Evolutionary conservation across 345 rosid species (phyloP).

Genomic region (Arabis hirsuta): DNA sequence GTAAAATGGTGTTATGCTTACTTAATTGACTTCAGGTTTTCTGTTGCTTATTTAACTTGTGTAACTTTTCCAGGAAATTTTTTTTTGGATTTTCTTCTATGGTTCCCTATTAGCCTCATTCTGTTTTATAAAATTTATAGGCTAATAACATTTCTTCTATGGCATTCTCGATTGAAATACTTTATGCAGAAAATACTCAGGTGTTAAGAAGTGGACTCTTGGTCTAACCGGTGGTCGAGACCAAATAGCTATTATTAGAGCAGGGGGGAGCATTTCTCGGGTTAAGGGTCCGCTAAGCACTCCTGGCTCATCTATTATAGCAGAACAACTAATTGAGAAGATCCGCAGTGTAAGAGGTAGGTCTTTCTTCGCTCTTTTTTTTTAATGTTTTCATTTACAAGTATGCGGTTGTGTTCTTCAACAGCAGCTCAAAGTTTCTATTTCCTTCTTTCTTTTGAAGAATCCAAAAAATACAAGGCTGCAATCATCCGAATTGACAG

Average conservation of each 20-base stretch:
- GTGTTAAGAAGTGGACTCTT: conserved; percentile 86
- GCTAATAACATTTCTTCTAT: conserved; percentile 3
- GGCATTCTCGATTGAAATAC: conserved; percentile 12
- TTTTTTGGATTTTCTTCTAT: not conserved
- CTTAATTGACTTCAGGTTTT: conserved; percentile 13
- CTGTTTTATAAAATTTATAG: conserved; percentile 1
- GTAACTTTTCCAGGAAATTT: not conserved
- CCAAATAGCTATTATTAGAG: conserved; percentile 83
- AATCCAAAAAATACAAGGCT: conserved; percentile 80
- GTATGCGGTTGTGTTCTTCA: conserved; percentile 9
- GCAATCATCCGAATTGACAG: conserved; percentile 91
- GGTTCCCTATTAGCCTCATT: not conserved
- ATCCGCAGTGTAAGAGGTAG: conserved; percentile 84
- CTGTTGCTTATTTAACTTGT: not conserved
- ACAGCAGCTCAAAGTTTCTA: conserved; percentile 12
- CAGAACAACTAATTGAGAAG: conserved; percentile 88
- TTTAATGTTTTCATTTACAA: conserved; percentile 5
- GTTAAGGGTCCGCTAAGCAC: conserved; percentile 68
- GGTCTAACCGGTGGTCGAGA: conserved; percentile 85
- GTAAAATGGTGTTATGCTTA: conserved; percentile 17
- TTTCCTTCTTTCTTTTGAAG: conserved; percentile 47
- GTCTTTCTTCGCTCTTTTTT: not conserved
- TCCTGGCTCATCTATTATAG: conserved; percentile 69
- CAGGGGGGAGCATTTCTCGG: conserved; percentile 93
- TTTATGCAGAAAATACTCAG: conserved; percentile 75